Base-by-base conservation (phyloP, 1,284 basidiomycete genomes). In the Mrakiaceae sp. region DNA sequence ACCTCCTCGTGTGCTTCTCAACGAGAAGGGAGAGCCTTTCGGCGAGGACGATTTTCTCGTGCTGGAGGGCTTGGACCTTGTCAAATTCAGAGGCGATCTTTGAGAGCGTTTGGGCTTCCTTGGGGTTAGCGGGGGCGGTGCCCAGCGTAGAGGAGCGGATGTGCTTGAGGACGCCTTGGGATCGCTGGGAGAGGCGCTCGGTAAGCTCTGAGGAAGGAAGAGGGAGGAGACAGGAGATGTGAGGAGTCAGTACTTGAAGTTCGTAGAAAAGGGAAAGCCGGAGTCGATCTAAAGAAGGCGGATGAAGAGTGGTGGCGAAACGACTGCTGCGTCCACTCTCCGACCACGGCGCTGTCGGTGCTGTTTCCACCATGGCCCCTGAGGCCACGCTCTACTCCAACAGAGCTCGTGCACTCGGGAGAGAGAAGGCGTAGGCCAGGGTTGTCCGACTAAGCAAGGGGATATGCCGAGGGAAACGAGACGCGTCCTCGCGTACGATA, bases 11-110 rank as follows among this genome's bases (percentile, higher is more conserved):
- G 16, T 62, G 64, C 44, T 66, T 66, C 2, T 50, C 49, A 51
- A 66, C 56, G 7, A 59, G 27, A 6, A 46, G 46, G 10, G 40
- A 14, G 12, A 78, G 69, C 49, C 74, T 68, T 56, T 74, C 74
- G 5, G 75, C 73, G 9, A 77, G 69, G 51, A 69, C 68, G 43
- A 74, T 69, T 70, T 78, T 78, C 57, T 77, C 77, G 27, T 72
- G 69, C 66, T 77, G 76, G 10, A 77, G 66, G 7, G 66, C 58
- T 57, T 74, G 70, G 47, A 78, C 69, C 63, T 76, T 76, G 14
- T 58, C 69, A 71, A 74, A 78, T 68, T 78, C 77, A 11, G 65
- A 63, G 44, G 74, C 69, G 49, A 78, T 74, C 67, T 77, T 76
- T 42, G 70, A 68, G 9, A 77, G 64, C 3, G 70, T 70, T 62